Base-by-base conservation (phyloP, 2,329 filamentous ascomycete species). In the Trichophyton benhamiae region DNA sequence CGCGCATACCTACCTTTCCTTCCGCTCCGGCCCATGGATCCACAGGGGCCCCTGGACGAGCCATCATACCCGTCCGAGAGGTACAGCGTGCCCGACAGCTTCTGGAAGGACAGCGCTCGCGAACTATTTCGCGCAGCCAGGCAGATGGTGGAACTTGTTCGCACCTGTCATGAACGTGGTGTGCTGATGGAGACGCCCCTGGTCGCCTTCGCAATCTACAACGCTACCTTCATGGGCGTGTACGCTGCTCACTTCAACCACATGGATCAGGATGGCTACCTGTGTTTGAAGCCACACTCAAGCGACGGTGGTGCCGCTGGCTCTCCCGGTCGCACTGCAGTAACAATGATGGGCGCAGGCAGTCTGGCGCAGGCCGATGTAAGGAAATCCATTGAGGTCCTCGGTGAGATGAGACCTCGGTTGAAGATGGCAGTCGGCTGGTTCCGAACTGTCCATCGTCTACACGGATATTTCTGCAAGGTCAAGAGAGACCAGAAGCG, bases 1-100 rank as follows among this genome's bases (percentile, higher is more conserved):
- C 76, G 82, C 60, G 77, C 82, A 60, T 82, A 82, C 64, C 70
- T 83, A 13, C 80, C 80, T 0, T 83, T 82, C 66, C 70, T 82
- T 4, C 79, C 81, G 0, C 70, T 82, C 52, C 74, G 75, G 17
- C 77, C 76, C 65, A 67, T 71, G 22, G 78, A 78, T 66, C 81
- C 81, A 1, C 68, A 76, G 52, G 82, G 82, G 1, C 81, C 81
- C 0, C 65, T 82, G 41, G 81, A 83, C 63, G 76, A 77, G 53
- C 79, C 79, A 1, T 63, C 72, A 1, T 77, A 80, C 57, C 70
- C 76, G 0, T 66, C 74, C 2, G 75, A 79, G 17, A 75, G 76
- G 61, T 74, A 75, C 48, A 70, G 70, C 57, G 68, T 74, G 17
- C 77, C 78, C 0, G 71, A 74, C n/a, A 71, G 73, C 1, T 83